Evolutionary conservation across 148 eudicot genomes (phyloP), one percentile per base, ranked within the genome.

Genomic region (Salicornia ramosissima): DNA sequence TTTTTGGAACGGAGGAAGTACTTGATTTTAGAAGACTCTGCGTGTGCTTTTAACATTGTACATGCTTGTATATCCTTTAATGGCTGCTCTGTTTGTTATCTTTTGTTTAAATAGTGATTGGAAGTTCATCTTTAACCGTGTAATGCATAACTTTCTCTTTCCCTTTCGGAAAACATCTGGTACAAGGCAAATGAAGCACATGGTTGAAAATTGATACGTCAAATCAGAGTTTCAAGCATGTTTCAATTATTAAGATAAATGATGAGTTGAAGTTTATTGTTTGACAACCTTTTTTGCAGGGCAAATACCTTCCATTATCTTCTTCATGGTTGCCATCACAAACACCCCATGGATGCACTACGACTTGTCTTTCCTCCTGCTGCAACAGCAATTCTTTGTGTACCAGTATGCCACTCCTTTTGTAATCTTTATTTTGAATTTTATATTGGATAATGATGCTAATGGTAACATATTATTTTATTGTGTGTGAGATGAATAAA

Each of bases 291-390:
- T 29, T 42, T 5, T 66, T 69, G 60, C 29, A 76, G 79, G 79
- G 79, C 83, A 30, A 89, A 87, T 70, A 89, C 96, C 4, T 1
- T 79, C n/a, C 96, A 89, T 67, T 89, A 87, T 77, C 89, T 89
- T 77, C 80, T 89, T 66, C 96, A 89, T 69, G 96, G 96, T 24
- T 86, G 91, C 75, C 97, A 91, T 80, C 97, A 91, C 72, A 91
- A 91, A 79, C 97, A 91, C 74, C 97, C 97, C 16, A 87, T 85
- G 91, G 97, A 91, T 76, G 85, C 83, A 26, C 79, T 86, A 30
- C 88, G 97, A 24, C 97, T 91, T 60, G 97, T 91, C 64, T 91
- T 88, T 70, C 97, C 97, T 49, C 97, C 97, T 31, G 81, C 88
- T 79, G 97, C 88, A 52, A 82, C 94, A 45, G 85, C 88, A 64